Evolutionary conservation across 2,329 filamentous ascomycete species (phyloP), one percentile per base, ranked within the genome.

Genomic region (Anisogramma anomala): DNA sequence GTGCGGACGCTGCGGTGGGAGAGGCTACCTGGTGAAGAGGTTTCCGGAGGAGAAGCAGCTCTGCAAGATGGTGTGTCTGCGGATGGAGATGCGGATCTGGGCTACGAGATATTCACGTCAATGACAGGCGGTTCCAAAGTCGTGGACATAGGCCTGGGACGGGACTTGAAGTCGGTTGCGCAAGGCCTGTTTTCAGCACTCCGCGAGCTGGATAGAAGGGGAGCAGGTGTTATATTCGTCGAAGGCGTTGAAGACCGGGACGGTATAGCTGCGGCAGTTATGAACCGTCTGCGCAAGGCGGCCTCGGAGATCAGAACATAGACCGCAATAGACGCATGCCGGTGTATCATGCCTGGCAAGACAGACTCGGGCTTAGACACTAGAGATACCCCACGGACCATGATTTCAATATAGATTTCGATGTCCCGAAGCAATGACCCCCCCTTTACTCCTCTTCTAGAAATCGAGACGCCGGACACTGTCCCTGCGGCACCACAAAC

Each of bases 111-210:
- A 20, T 52, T 53, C 10, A 50, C 53, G 2, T 57, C 55, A 6
- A 50, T 57, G 20, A 42, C 42, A 41, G 40, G 48, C 2, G 55
- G 61, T 32, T 66, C 65, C 9, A 65, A 58, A 40, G 52, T 77
- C 8, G 71, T 85, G 52, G 84, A 93, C 52, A 76, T 93, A 33
- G 65, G 77, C 45, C 67, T 98, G 11, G 88, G 89, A 1, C 63
- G 63, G 13, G 74, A 82, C 33, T 79, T 78, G 0, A 74, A 75
- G 50, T 74, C 74, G 23, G 87, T 98, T 52, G 89, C 91, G 1
- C 77, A 88, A 52, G 84, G 84, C 0, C 67, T 98, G 11, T 98
- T 98, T 58, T 84, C 85, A 10, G 84, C 86, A 2, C 66, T 98
- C 40, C 72, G 91, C 39, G 84, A 88, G 51, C 71, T 98, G 48